phyloP scores from a whole-genome alignment of 208 protist genomes.

The Angomonas deanei region DNA sequence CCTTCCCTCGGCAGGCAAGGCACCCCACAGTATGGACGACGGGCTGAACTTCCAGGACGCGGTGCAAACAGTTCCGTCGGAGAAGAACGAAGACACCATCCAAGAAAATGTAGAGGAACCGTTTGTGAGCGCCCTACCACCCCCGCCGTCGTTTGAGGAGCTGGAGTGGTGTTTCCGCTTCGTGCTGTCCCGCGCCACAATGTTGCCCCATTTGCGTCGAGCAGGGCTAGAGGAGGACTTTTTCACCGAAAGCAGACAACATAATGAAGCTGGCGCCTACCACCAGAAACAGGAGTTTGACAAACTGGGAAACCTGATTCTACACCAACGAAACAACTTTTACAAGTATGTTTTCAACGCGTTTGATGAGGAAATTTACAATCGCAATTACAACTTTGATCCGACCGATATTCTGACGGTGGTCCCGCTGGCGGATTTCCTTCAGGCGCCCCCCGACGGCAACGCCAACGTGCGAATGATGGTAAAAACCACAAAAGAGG shows the following conservation, averaged over 20 bases:
- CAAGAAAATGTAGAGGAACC: not conserved
- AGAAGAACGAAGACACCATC: not conserved
- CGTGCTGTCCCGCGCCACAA: constrained; percentile 46
- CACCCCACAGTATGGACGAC: not conserved
- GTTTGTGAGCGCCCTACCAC: not conserved
- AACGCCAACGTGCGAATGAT: constrained; percentile 25
- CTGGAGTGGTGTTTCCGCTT: constrained; percentile 54
- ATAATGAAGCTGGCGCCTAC: constrained; percentile 12
- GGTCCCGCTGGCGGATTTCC: constrained; percentile 51
- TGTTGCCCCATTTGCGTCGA: constrained; percentile 25
- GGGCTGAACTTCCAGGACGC: not conserved
- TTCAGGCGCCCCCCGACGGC: constrained; percentile 39
- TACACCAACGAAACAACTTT: constrained; percentile 18
- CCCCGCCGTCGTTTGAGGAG: constrained; percentile 40
- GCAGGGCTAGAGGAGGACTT: not conserved
- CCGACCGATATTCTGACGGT: constrained; percentile 28
- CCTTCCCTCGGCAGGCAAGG: not conserved
- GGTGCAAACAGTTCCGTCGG: not conserved
- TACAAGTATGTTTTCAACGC: constrained; percentile 28
- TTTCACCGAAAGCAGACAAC: constrained; percentile 3
- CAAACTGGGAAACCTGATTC: constrained; percentile 16
- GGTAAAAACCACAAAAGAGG: constrained; percentile 22
- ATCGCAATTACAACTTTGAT: constrained; percentile 31
- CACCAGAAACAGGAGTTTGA: constrained; percentile 23
- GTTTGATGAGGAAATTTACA: constrained; percentile 20